Evolutionary conservation across 2,329 filamentous ascomycete genomes (phyloP).

Genomic region (Zelopaecilomyces penicillatus): DNA sequence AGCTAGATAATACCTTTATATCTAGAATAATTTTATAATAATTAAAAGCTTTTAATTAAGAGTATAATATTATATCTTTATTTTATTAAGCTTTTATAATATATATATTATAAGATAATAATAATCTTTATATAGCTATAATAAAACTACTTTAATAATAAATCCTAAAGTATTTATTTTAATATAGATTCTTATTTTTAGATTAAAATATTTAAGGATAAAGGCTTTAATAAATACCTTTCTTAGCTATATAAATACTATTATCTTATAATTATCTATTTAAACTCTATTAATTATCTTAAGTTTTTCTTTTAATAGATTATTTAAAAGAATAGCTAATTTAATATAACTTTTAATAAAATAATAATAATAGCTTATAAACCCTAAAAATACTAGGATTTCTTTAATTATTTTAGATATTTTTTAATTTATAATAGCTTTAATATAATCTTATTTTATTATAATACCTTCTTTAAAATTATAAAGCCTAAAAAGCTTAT

Average conservation of each 20-base stretch:
- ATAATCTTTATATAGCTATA: not conserved
- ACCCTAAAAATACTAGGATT: not conserved
- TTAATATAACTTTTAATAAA: not conserved
- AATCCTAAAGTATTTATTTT: not conserved
- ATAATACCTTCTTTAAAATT: constrained; percentile 5
- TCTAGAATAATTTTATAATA: not conserved
- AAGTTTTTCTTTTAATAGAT: not conserved
- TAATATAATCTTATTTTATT: constrained; percentile 1
- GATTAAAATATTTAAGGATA: not conserved
- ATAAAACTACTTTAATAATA: not conserved
- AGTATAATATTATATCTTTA: not conserved
- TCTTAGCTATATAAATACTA: not conserved
- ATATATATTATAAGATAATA: not conserved
- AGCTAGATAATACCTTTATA: not conserved
- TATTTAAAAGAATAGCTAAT: not conserved
- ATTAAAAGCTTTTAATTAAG: not conserved
- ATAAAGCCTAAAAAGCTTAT: constrained; percentile 3
- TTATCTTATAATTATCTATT: not conserved
- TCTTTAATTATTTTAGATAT: constrained; percentile 1
- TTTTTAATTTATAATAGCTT: constrained; percentile 1
- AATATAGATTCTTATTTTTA: not conserved
- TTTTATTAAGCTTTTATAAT: constrained; percentile 1
- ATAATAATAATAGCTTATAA: not conserved
- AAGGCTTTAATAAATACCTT: not conserved
- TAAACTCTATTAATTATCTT: not conserved